Conservation (phyloP, 495 filamentous ascomycete species). For the Xylaria bambusicola region DNA sequence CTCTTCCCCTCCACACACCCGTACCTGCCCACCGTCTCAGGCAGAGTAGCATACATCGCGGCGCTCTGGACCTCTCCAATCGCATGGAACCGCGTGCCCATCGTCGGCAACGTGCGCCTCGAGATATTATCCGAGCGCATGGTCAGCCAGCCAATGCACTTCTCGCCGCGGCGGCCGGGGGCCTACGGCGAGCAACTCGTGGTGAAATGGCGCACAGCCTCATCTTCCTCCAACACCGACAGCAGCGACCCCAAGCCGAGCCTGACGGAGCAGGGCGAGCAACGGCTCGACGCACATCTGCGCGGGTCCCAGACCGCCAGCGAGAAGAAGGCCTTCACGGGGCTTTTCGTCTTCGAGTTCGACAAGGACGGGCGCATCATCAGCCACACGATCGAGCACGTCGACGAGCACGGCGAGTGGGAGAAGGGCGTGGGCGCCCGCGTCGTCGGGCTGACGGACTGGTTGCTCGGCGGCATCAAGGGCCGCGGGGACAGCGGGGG, state of each 20-base stretch:
- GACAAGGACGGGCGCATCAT: constrained; percentile 83
- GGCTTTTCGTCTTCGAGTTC: constrained; percentile 93
- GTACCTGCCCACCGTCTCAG: constrained; percentile 87
- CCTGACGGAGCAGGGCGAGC: constrained; percentile 31
- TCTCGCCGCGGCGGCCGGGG: constrained; percentile 36
- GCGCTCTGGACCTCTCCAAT: constrained; percentile 94
- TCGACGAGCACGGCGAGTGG: constrained; percentile 73
- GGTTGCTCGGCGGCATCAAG: constrained; percentile 71
- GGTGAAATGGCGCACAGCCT: constrained; percentile 73
- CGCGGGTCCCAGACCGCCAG: constrained; percentile 27
- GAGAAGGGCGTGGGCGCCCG: constrained; percentile 59
- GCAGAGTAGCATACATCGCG: constrained; percentile 85
- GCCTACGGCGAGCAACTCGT: constrained; percentile 73
- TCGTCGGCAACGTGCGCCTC: constrained; percentile 84
- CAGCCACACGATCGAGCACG: constrained; percentile 91
- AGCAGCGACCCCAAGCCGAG: constrained; percentile 33
- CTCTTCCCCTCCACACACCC: constrained; percentile 97
- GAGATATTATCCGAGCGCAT: constrained; percentile 87
- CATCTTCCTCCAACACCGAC: constrained; percentile 21
- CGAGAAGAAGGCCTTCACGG: constrained; percentile 66
- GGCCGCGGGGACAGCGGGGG: constrained; percentile 36
- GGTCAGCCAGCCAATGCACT: constrained; percentile 52
- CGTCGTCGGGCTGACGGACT: constrained; percentile 85
- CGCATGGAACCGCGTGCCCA: constrained; percentile 89
- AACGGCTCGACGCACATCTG: constrained; percentile 24